These are phyloP conservation scores for Penicillium egyptiacum DNA, from an alignment of 495 filamentous ascomycete genomes.

Conservation along the genomic window DNA sequence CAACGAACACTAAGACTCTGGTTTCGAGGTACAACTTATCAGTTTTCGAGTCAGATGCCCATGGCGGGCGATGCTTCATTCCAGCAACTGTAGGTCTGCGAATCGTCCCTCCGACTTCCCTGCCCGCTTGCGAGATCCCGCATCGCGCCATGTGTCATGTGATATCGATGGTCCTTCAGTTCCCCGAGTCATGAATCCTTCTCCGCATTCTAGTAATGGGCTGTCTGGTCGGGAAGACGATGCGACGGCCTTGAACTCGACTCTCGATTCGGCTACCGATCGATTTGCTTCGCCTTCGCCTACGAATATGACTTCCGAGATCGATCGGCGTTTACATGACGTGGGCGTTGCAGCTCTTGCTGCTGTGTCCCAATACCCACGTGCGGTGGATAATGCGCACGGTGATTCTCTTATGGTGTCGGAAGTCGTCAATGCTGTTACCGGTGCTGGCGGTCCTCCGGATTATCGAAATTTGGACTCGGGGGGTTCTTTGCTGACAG, in stretches of 20 bases:
- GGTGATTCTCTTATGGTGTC: conserved; percentile 24
- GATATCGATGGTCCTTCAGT: conserved; percentile 17
- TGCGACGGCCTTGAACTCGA: conserved; percentile 10
- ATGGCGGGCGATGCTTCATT: conserved; percentile 31
- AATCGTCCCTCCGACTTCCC: conserved; percentile 13
- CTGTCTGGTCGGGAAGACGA: conserved; percentile 8
- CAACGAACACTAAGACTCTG: neutral
- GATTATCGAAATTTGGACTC: conserved; percentile 10
- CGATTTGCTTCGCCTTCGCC: conserved; percentile 2
- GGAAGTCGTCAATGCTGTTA: conserved; percentile 37
- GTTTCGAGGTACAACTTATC: neutral
- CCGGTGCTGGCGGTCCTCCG: conserved; percentile 6
- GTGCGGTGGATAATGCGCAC: conserved; percentile 18
- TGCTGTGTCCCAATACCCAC: conserved; percentile 37
- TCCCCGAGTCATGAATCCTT: conserved; percentile 24
- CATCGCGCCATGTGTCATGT: conserved; percentile 29
- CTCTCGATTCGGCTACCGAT: conserved; percentile 6
- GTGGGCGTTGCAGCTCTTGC: conserved; percentile 37
- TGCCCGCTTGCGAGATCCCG: conserved; percentile 6
- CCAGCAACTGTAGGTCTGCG: conserved; percentile 14
- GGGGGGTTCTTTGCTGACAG: conserved; percentile 7
- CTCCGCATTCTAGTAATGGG: conserved; percentile 5
- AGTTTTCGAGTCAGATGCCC: neutral
- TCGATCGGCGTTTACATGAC: conserved; percentile 27
- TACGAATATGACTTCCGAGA: conserved; percentile 15